These are phyloP conservation scores for Conoideocrella luteorostrata DNA, from an alignment of 2,329 filamentous ascomycete species.

Conservation along the genomic window DNA sequence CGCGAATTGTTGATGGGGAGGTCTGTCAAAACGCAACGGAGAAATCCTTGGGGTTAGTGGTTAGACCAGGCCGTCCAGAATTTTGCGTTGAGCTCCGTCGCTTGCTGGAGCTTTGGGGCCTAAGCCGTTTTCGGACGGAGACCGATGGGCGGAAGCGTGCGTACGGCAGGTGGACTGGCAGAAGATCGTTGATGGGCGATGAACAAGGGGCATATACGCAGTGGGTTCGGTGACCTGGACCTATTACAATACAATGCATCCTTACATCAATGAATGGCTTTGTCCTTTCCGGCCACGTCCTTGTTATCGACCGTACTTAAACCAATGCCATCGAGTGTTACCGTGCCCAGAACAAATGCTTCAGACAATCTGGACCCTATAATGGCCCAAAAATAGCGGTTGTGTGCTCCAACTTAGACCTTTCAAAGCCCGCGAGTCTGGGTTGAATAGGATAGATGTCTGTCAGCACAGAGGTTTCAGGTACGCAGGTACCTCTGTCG, in stretches of 20 bases:
- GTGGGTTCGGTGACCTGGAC: slow-evolving; percentile 1
- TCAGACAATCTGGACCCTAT: too few relatives aligned
- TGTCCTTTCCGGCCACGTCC: too few relatives aligned
- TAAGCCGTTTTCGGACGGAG: slow-evolving; percentile 24
- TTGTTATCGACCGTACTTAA: too few relatives aligned
- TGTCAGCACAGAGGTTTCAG: too few relatives aligned
- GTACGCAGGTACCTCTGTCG: too few relatives aligned
- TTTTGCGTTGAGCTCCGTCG: slow-evolving; percentile 37
- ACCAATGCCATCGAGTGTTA: too few relatives aligned
- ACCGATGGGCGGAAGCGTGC: slow-evolving; percentile 1
- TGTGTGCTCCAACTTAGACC: too few relatives aligned
- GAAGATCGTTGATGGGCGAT: not conserved
- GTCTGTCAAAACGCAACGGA: slow-evolving; percentile 20
- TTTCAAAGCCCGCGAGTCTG: too few relatives aligned
- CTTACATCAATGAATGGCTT: not conserved
- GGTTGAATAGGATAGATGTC: too few relatives aligned
- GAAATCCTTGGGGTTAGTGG: slow-evolving; percentile 29
- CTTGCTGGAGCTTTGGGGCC: slow-evolving; percentile 25
- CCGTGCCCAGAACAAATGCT: too few relatives aligned
- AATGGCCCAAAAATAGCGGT: too few relatives aligned
- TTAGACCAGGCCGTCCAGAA: slow-evolving; percentile 26
- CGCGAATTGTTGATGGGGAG: slow-evolving; percentile 26
- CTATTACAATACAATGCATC: not conserved
- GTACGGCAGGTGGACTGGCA: not conserved
- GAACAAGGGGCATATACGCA: not conserved